phyloP scores from a whole-genome alignment of 495 filamentous ascomycete genomes.

The Aspergillus egyptiacus region DNA sequence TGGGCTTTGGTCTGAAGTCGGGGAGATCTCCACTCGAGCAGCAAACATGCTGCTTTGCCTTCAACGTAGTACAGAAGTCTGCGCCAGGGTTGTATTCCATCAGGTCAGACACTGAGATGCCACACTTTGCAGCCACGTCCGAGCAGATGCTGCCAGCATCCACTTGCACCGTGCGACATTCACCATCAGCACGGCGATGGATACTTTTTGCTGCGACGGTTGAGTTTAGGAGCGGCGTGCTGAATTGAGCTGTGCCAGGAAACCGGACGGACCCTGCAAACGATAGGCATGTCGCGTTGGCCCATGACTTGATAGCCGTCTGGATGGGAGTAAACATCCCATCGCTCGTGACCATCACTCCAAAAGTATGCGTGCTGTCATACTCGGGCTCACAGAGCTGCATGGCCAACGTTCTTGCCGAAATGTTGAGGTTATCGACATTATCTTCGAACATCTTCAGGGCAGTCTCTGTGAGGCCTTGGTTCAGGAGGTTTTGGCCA shows the following conservation, averaged over 20 bases:
- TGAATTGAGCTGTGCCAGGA: conserved; percentile 16
- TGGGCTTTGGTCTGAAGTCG: conserved; percentile 33
- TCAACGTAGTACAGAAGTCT: conserved; percentile 12
- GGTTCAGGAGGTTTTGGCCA: conserved; percentile 24
- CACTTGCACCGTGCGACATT: no score
- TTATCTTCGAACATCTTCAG: conserved; percentile 18
- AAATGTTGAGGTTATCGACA: conserved; percentile 14
- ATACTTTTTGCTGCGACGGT: no score
- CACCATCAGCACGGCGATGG: no score
- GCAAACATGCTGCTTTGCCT: conserved; percentile 30
- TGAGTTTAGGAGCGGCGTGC: no score
- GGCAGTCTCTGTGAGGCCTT: conserved; percentile 18
- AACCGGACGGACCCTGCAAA: conserved; percentile 16
- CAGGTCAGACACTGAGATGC: no score
- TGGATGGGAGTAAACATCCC: conserved; percentile 28
- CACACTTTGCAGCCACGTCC: no score
- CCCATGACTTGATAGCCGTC: conserved; percentile 28
- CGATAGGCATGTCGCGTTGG: conserved; percentile 26
- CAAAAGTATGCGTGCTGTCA: conserved; percentile 27
- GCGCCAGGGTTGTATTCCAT: no score
- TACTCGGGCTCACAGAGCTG: conserved; percentile 28
- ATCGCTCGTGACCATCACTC: conserved; percentile 27
- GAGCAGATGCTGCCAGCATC: no score
- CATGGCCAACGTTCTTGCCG: conserved; percentile 24
- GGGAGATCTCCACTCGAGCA: conserved; percentile 31